Conservation (phyloP, 2,329 filamentous ascomycete genomes). For the Arthroderma sp. region DNA sequence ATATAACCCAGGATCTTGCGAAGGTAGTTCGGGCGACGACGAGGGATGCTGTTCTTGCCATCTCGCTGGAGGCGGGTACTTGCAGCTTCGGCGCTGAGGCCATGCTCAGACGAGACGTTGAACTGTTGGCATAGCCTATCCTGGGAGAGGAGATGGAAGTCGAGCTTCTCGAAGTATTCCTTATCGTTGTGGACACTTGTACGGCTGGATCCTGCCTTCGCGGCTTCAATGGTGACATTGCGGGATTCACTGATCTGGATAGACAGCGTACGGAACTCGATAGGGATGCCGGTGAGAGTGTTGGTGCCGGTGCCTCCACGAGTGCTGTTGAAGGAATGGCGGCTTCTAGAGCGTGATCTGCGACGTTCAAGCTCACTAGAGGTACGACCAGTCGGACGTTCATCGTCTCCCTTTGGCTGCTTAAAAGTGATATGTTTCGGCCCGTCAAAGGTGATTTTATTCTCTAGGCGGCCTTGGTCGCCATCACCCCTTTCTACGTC, state of each 20-base stretch:
- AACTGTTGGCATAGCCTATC: constrained; percentile 49
- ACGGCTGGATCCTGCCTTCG: constrained; percentile 14
- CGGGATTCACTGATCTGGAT: constrained; percentile 31
- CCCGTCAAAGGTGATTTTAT: background rate
- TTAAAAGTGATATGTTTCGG: constrained; percentile 7
- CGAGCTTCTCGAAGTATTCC: constrained; percentile 48
- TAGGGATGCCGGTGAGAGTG: constrained; percentile 21
- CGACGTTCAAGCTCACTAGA: constrained; percentile 7
- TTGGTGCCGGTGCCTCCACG: constrained; percentile 9
- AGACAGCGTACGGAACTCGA: constrained; percentile 30
- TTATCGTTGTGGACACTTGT: constrained; percentile 25
- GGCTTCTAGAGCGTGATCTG: constrained; percentile 7
- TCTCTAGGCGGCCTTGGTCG: background rate
- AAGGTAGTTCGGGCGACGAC: constrained; percentile 50
- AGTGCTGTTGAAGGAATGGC: constrained; percentile 9
- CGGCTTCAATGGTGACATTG: constrained; percentile 20
- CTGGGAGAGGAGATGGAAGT: constrained; percentile 53
- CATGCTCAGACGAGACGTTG: constrained; percentile 43
- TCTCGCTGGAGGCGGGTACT: constrained; percentile 45
- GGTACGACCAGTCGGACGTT: constrained; percentile 1
- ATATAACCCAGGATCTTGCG: constrained; percentile 55
- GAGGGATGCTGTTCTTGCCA: constrained; percentile 55
- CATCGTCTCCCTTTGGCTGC: background rate
- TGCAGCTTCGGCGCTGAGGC: constrained; percentile 49
- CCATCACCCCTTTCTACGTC: constrained; percentile 6